A percentile compares a stretch with the other conserved stretches of the same genome.
Evolutionary conservation across 2,329 filamentous ascomycete species (phyloP).

Genomic region (Dactylonectria estremocensis): DNA sequence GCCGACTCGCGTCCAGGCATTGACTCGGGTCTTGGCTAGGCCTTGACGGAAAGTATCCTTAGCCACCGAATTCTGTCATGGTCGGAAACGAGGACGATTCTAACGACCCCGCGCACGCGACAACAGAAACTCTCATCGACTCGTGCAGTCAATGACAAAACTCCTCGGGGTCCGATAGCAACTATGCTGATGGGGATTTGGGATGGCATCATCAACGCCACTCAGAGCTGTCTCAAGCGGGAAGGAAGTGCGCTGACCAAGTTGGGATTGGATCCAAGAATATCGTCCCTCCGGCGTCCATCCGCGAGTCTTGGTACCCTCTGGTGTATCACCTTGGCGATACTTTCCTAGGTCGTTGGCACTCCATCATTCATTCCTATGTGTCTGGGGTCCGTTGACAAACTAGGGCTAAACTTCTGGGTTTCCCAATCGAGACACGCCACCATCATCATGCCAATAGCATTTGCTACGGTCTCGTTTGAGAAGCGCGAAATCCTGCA

Average conservation of each 20-base stretch:
- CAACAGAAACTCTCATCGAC: constrained; percentile 2
- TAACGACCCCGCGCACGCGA: constrained; percentile 12
- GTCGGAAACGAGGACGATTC: constrained; percentile 28
- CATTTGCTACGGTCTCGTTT: constrained; percentile 19
- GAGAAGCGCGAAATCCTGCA: background rate
- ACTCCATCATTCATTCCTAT: constrained; percentile 19
- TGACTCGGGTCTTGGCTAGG: constrained; percentile 33
- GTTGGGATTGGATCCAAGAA: constrained; percentile 7
- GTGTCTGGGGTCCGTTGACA: background rate
- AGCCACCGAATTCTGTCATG: constrained; percentile 26
- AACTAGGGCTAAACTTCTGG: background rate
- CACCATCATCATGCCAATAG: constrained; percentile 10
- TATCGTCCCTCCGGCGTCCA: constrained; percentile 15
- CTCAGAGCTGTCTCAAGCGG: constrained; percentile 24
- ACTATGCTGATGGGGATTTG: background rate
- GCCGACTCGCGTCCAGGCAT: constrained; percentile 12
- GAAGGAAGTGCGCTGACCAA: constrained; percentile 20
- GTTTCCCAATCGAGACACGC: constrained; percentile 15
- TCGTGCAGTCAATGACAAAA: constrained; percentile 4
- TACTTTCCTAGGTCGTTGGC: constrained; percentile 2
- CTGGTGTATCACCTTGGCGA: constrained; percentile 3
- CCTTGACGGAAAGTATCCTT: constrained; percentile 27
- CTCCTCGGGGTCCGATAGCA: background rate
- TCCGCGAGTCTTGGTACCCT: constrained; percentile 7
- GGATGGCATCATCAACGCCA: constrained; percentile 11